phyloP scores from a whole-genome alignment of 2,329 filamentous ascomycete species.

The Fusarium chlamydosporum region DNA sequence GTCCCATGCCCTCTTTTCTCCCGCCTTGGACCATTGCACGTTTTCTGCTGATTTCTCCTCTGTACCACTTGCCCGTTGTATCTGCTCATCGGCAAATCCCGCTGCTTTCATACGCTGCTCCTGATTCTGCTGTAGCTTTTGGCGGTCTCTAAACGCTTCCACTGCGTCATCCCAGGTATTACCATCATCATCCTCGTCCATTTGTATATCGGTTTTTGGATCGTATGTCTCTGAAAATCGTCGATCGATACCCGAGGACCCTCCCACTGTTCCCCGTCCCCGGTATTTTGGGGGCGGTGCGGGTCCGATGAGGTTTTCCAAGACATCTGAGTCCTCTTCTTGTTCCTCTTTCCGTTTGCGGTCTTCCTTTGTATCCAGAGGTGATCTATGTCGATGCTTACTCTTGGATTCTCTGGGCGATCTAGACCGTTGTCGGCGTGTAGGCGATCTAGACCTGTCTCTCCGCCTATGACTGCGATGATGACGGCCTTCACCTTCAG shows the following conservation, averaged over 20 bases:
- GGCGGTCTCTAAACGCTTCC: conserved; percentile 83
- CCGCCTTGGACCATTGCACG: conserved; percentile 79
- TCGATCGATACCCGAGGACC: conserved; percentile 78
- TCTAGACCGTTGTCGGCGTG: conserved; percentile 50
- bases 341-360: conserved; percentile 35
- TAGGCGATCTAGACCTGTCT: conserved; percentile 50
- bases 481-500: conserved; percentile 33
- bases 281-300: conserved; percentile 69
- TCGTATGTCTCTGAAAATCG: conserved; percentile 80
- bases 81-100: conserved; percentile 82
- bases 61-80: conserved; percentile 72
- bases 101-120: conserved; percentile 81
- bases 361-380: conserved; percentile 33
- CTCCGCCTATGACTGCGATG: conserved; percentile 39
- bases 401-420: conserved; percentile 53
- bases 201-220: conserved; percentile 68
- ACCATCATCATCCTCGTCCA: conserved; percentile 60
- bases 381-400: conserved; percentile 55
- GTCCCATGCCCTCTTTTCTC: conserved; percentile 75
- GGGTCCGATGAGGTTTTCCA: conserved; percentile 83
- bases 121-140: conserved; percentile 81
- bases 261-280: conserved; percentile 77
- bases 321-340: conserved; percentile 72
- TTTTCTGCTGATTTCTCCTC: conserved; percentile 72
- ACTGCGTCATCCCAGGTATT: conserved; percentile 85